These are phyloP conservation scores for Candida succiphila DNA, from an alignment of 805 yeast species.

Conservation along the genomic window DNA sequence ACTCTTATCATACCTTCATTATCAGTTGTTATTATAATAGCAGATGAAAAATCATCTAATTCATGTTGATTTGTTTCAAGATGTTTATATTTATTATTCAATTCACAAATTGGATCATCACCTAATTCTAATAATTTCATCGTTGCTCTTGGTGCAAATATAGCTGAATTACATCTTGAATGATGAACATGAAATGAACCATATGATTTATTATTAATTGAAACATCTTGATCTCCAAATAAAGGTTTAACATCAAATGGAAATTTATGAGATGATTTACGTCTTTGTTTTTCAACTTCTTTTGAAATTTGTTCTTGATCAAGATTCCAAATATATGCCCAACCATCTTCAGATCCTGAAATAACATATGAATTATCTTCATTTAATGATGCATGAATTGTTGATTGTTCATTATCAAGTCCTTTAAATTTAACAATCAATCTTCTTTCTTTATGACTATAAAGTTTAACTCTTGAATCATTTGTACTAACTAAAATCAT, in stretches of 20 bases:
- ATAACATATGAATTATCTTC: slow-evolving; percentile 51
- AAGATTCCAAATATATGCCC: slow-evolving; percentile 74
- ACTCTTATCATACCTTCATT: slow-evolving; percentile 63
- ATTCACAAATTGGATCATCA: slow-evolving; percentile 71
- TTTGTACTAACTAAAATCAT: slow-evolving; percentile 59
- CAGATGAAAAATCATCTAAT: slow-evolving; percentile 25
- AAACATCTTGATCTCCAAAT: slow-evolving; percentile 24
- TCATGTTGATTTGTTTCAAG: slow-evolving; percentile 8
- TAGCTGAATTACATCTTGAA: slow-evolving; percentile 61
- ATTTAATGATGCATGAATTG: slow-evolving; percentile 55
- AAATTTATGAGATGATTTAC: slow-evolving; percentile 24
- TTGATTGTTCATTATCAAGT: slow-evolving; percentile 56
- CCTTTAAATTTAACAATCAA: slow-evolving; percentile 70
- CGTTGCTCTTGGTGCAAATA: slow-evolving; percentile 68
- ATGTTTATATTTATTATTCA: slow-evolving; percentile 19
- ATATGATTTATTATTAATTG: slow-evolving; percentile 47
- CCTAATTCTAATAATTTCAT: slow-evolving; percentile 56
- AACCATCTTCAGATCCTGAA: slow-evolving; percentile 81
- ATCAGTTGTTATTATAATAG: slow-evolving; percentile 70
- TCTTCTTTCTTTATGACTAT: slow-evolving; percentile 41
- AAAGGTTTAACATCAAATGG: slow-evolving; percentile 21
- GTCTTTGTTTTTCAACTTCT: slow-evolving; percentile 4
- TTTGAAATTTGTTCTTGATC: slow-evolving; percentile 4
- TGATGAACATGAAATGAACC: slow-evolving; percentile 72
- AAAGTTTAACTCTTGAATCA: slow-evolving; percentile 68